A percentile compares a stretch with the other conserved stretches of the same genome.
Evolutionary conservation across 208 protist genomes (phyloP).

Genomic region (Wallacemonas sp.): DNA sequence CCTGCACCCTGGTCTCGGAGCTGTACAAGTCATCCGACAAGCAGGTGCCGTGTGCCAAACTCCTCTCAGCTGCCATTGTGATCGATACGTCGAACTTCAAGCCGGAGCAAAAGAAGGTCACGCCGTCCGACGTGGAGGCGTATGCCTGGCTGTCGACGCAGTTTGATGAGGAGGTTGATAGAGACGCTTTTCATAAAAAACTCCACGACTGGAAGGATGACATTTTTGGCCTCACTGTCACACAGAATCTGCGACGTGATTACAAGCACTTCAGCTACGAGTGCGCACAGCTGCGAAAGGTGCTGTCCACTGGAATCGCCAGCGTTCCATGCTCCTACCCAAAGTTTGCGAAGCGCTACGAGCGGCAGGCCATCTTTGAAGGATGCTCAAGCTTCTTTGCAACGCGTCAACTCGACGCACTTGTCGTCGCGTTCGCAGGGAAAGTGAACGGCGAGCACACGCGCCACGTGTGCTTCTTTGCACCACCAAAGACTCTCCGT

Average conservation of each 20-base stretch:
- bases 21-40: conserved; percentile 38
- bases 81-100: conserved; percentile 86
- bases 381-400: conserved; percentile 39
- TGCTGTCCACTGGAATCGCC: conserved; percentile 57
- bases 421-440: conserved; percentile 67
- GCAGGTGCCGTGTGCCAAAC: conserved; percentile 43
- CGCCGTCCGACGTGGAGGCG: conserved; percentile 53
- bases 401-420: conserved; percentile 43
- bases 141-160: conserved; percentile 42
- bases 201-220: conserved; percentile 74
- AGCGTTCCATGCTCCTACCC: conserved; percentile 71
- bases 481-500: conserved; percentile 19
- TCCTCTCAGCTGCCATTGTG: conserved; percentile 73
- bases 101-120: conserved; percentile 69
- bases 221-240: conserved; percentile 58
- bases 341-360: conserved; percentile 37
- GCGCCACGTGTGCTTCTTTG: conserved; percentile 59
- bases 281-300: conserved; percentile 1
- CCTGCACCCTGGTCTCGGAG: conserved; percentile 75
- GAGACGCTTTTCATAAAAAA: conserved; percentile 37
- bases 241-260: conserved; percentile 74
- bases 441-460: conserved; percentile 45
- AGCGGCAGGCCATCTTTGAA: conserved; percentile 17
- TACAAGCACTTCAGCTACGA: conserved; percentile 77
- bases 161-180: conserved; percentile 12